These are phyloP conservation scores for Dissoconium aciculare DNA, from an alignment of 2,329 filamentous ascomycete species.

Conservation along the genomic window DNA sequence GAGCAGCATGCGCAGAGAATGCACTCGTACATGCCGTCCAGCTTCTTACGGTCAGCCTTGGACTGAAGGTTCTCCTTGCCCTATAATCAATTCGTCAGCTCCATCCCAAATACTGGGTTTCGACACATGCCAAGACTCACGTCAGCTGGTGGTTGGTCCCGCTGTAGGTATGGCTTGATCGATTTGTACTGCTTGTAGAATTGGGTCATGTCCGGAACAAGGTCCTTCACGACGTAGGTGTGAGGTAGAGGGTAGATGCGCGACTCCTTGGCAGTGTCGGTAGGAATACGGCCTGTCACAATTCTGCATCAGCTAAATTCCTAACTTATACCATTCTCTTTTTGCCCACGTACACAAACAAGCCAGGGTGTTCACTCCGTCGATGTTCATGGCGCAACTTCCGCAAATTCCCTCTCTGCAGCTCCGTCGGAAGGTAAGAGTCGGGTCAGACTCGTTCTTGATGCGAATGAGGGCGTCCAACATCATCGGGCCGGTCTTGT, in stretches of 20 bases:
- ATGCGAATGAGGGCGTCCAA: slow-evolving; percentile 92
- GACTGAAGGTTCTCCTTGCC: slow-evolving; percentile 85
- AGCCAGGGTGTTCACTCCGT: slow-evolving; percentile 92
- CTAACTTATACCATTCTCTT: slow-evolving; percentile 1
- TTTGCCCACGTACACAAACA: slow-evolving; percentile 95
- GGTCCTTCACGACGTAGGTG: slow-evolving; percentile 98
- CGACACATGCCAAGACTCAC: slow-evolving; percentile 41
- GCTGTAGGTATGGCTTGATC: slow-evolving; percentile 96
- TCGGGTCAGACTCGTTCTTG: slow-evolving; percentile 98
- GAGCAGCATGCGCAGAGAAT: slow-evolving; percentile 99
- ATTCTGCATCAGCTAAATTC: neutral
- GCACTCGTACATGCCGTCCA: slow-evolving; percentile 97
- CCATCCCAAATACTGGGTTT: neutral
- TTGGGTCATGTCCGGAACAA: slow-evolving; percentile 91
- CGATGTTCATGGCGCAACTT: slow-evolving; percentile 99
- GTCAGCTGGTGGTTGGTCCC: slow-evolving; percentile 67
- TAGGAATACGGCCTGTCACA: slow-evolving; percentile 73
- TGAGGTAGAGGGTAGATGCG: slow-evolving; percentile 97
- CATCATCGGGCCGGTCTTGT: slow-evolving; percentile 99
- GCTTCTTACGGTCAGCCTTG: slow-evolving; percentile 85
- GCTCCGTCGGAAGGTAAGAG: slow-evolving; percentile 85
- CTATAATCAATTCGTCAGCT: slow-evolving; percentile 32
- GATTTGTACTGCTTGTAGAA: slow-evolving; percentile 99
- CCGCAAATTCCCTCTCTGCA: slow-evolving; percentile 98
- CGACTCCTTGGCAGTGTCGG: slow-evolving; percentile 62